These are phyloP conservation scores for Backusella tuberculispora DNA, from an alignment of 192 early-diverging fungal species.

Conservation along the genomic window DNA sequence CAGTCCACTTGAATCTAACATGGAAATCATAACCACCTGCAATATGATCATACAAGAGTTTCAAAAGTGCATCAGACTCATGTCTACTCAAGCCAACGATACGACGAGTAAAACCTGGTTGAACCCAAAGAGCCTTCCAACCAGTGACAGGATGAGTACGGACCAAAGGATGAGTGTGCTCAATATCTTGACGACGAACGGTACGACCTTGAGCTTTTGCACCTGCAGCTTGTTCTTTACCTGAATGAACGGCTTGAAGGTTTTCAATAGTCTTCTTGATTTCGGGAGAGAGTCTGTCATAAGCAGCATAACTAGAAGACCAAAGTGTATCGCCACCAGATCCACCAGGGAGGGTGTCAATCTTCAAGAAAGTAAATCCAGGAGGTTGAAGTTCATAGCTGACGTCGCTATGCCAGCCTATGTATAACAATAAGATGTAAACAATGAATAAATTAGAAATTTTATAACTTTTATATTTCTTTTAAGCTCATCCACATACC, in stretches of 20 bases:
- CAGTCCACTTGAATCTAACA: slow-evolving; percentile 52
- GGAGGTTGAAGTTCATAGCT: slow-evolving; percentile 61
- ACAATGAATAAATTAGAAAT: background rate
- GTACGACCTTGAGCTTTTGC: slow-evolving; percentile 24
- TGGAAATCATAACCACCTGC: slow-evolving; percentile 49
- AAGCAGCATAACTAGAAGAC: slow-evolving; percentile 60
- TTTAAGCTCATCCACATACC: background rate
- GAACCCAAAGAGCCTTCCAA: slow-evolving; percentile 61
- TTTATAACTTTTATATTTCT: background rate
- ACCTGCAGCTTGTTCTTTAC: slow-evolving; percentile 24
- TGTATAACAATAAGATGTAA: background rate
- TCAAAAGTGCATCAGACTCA: slow-evolving; percentile 54
- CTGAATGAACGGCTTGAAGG: slow-evolving; percentile 57
- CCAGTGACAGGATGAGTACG: slow-evolving; percentile 68
- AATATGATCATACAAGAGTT: slow-evolving; percentile 53
- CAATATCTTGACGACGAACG: slow-evolving; percentile 26
- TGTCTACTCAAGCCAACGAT: slow-evolving; percentile 50
- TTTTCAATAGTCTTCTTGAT: slow-evolving; percentile 61
- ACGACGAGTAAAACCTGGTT: slow-evolving; percentile 55
- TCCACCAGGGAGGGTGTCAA: slow-evolving; percentile 50
- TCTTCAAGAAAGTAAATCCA: slow-evolving; percentile 53
- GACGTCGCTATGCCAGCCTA: slow-evolving; percentile 59
- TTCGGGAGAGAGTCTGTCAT: slow-evolving; percentile 62
- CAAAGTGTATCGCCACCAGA: slow-evolving; percentile 64
- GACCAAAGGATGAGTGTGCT: slow-evolving; percentile 41